These are phyloP conservation scores for Zymoseptoria passerinii DNA, from an alignment of 2,329 filamentous ascomycete genomes.

Conservation along the genomic window DNA sequence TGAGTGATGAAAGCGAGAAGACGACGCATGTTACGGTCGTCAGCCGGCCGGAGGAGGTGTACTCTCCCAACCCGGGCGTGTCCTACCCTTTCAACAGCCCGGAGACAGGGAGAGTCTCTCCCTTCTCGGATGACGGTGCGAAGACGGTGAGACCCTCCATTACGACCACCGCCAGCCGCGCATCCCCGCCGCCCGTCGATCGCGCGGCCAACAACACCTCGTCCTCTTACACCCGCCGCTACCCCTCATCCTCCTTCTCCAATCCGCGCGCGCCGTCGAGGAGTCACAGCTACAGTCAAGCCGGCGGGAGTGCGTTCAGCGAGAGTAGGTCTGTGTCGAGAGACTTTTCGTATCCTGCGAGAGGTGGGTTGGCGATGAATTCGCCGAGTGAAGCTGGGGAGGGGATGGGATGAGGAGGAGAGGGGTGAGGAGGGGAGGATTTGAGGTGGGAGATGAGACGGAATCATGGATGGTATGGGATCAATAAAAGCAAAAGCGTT, in stretches of 20 bases:
- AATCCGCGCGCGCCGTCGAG: background rate
- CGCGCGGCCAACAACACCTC: background rate
- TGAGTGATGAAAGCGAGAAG: background rate
- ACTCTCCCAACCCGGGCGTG: background rate
- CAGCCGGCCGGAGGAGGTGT: background rate
- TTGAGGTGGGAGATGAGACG: background rate
- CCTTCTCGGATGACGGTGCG: background rate
- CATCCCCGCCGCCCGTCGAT: conserved; percentile 6
- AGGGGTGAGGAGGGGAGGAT: background rate
- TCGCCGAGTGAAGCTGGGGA: conserved; percentile 15
- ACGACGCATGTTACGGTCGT: background rate
- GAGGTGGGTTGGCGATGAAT: conserved; percentile 10
- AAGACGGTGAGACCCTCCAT: background rate
- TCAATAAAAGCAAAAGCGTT: background rate
- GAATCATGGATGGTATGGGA: background rate
- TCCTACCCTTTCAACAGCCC: background rate
- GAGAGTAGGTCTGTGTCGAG: conserved; percentile 10
- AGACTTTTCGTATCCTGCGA: conserved; percentile 6
- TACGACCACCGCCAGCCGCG: conserved; percentile 1
- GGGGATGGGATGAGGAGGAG: background rate
- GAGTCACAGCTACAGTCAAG: background rate
- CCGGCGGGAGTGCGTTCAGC: conserved; percentile 1
- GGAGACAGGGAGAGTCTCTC: background rate
- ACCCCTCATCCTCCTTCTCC: background rate
- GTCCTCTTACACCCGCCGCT: background rate